Evolutionary conservation across 2,329 filamentous ascomycete species (phyloP), one percentile per base, ranked within the genome.

Genomic region (Cercospora canescens): DNA sequence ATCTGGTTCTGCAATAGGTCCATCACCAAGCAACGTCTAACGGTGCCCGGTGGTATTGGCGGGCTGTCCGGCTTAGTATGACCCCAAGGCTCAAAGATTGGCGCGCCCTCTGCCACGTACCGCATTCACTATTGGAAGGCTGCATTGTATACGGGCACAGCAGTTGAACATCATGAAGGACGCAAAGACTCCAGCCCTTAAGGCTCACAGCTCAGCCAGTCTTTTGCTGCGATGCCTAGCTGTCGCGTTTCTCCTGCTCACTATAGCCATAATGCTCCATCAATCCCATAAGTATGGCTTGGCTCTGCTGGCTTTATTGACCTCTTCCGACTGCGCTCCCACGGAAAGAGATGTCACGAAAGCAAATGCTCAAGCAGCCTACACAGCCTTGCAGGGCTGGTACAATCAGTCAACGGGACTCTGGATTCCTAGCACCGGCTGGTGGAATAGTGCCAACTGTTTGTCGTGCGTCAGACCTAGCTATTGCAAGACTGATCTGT

Each of bases 391-490:
- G 2, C 73, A 76, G 65, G 58, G 68, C 52, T 77, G 72, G 71
- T 77, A 77, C 63, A 73, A 77, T 18, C 57, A 73, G 37, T 70
- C 65, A 0, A 76, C 66, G 16, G 75, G 76, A 6, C 66, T 77
- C 1, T 77, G 74, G 73, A 73, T 74, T 14, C 74, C 74, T 8
- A 70, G 64, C 4, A 75, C 74, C 16, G 71, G 70, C 35, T 75
- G 75, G 75, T 76, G 75, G 75, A 76, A 76, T 61, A 70, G 65
- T 45, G 75, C 75, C 24, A 76, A 76, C 54, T 75, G 73, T 70
- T 59, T 21, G 66, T 57, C 14, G 6, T 52, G 24, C 24, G 16
- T 18, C 37, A 39, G 30, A 57, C n/a, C 4, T 24, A 21, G 11
- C 9, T 12, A 28, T 2, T 35, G 7, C 8, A 34, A 12, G 14